phyloP scores from a whole-genome alignment of 2,329 filamentous ascomycete genomes.

The Lasiodiplodia gonubiensis region DNA sequence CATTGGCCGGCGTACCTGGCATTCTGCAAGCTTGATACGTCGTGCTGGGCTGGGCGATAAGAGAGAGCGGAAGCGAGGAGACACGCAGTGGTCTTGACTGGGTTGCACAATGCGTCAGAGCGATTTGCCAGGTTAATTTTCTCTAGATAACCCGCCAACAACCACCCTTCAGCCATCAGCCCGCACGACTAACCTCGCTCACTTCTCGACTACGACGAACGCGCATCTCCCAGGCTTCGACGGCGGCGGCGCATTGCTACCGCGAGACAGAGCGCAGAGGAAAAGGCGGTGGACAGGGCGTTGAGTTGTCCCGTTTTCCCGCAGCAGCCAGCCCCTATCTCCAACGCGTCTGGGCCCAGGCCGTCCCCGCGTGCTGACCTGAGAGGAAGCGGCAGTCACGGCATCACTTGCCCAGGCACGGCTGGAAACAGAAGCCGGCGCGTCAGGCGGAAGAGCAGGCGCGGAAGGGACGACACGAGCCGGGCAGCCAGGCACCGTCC shows the following conservation, averaged over 20 bases:
- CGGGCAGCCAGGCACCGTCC: conserved; percentile 1
- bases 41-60: conserved; percentile 20
- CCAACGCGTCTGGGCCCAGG: conserved; percentile 7
- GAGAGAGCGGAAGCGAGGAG: conserved; percentile 22
- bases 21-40: conserved; percentile 24
- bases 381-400: conserved; percentile 12
- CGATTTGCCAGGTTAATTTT: neutral
- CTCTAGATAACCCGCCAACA: conserved; percentile 7
- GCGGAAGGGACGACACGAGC: conserved; percentile 15
- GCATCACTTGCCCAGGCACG: conserved; percentile 6
- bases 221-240: neutral
- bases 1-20: conserved; percentile 7
- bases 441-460: neutral
- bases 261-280: neutral
- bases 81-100: neutral
- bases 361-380: neutral
- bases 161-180: neutral
- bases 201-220: neutral
- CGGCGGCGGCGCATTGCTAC: neutral
- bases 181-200: neutral
- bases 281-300: conserved; percentile 15
- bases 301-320: neutral
- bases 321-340: conserved; percentile 8
- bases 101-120: conserved; percentile 18
- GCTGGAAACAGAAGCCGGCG: conserved; percentile 6